Evolutionary conservation across 768 basidiomycete genomes (phyloP), one percentile per base, ranked within the genome.

Genomic region (Boletus vermiculosoides): DNA sequence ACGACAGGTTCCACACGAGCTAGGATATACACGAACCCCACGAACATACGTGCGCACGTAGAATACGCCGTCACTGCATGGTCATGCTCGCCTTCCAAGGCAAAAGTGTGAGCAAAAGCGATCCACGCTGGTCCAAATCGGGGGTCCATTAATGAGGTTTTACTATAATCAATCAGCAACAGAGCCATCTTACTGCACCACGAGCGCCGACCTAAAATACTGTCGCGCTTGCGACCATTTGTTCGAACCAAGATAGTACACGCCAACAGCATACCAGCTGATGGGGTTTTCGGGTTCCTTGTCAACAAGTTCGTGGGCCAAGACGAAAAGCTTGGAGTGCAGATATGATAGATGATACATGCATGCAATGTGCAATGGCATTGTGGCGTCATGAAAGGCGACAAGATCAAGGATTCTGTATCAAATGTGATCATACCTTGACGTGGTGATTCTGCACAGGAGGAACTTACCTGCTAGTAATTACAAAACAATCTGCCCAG

Each of bases 31-130:
- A 64, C 82, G 50, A 68, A 94, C 92, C 96, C 97, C 57, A 89
- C 90, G 69, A 98, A 98, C 79, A 98, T 87, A 36, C 96, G 79
- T 5, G 94, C 92, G 56, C 93, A 94, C 0, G 97, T 98, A 23
- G 96, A 98, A 72, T 99, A 99, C 2, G 97, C 96, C 0, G 94
- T 98, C 45, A 98, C 92, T 3, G 97, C 96, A 66, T 98, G 95
- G 64, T 98, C 96, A 75, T 98, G 97, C 71, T 99, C 97, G 16
- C 95, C 95, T 71, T 99, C 97, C 62, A 92, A 78, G 2, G 96
- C 93, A 75, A 97, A 99, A 0, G 94, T 94, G 72, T 99, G 97
- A 11, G 91, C 97, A 69, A 98, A 99, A 3, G 94, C 92, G 50
- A 98, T 84, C 97, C 97, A 99, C 0, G 96, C 93, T 11, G 97